Evolutionary conservation across 768 basidiomycete genomes (phyloP), one percentile per base, ranked within the genome.

Genomic region (Sporobolomyces roseus): DNA sequence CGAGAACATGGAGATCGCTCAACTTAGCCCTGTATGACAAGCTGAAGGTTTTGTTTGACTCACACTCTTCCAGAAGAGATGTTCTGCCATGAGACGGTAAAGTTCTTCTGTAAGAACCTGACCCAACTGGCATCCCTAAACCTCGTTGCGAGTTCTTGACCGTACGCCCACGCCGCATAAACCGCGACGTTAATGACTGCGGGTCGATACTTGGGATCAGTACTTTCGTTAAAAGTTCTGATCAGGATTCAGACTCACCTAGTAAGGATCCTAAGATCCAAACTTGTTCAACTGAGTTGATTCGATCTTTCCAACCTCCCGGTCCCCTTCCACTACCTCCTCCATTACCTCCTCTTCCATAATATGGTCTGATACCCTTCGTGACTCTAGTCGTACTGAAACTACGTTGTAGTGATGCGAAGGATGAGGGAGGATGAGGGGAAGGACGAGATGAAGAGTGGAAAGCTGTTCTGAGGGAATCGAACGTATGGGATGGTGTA

Each of bases 1-100:
- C 19, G n/a, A 27, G 19, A 46, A 35, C 21, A 19, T 2, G n/a
- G 23, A 41, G 54, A 35, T 16, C 38, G 38, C 10, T 41, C 38
- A 41, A 17, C 38, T 41, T 41, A 9, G 38, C 9, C 10, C 38
- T 41, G 55, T n/a, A 46, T 6, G 17, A 23, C 8, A 32, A 48
- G 46, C 8, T 12, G 12, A 41, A 41, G 38, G n/a, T n/a, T n/a
- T n/a, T n/a, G n/a, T n/a, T n/a, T n/a, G 41, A 63, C 85, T 33
- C 68, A 89, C 88, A 87, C 73, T 78, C 89, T 82, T n/a, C 89
- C 89, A 14, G 81, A 74, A 1, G 78, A 76, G 14, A 90, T 73
- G 77, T 90, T 90, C 23, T 79, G 75, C 83, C 84, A 83, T 74
- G 83, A 85, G 50, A 81, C 80, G 23, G 82, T 82, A 72, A 92